Percentiles rank a stretch among this genome's conserved stretches.
Evolutionary conservation across 2,329 filamentous ascomycete genomes (phyloP).

Genomic region (Penicillium crustosum): DNA sequence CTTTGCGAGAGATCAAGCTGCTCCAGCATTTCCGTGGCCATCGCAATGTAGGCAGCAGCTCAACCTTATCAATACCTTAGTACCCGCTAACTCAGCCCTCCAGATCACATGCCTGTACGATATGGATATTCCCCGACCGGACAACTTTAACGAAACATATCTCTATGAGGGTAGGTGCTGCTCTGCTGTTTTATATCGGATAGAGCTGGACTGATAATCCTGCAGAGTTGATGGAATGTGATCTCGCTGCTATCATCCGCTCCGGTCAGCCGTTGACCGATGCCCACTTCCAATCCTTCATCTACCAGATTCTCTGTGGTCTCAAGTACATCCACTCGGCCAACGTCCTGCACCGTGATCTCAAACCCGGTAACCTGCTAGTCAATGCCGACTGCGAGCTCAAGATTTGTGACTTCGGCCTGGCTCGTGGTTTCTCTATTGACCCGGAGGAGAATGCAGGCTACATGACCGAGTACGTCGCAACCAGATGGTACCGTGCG

Average conservation of each 20-base stretch:
- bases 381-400: constrained; percentile 99
- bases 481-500: constrained; percentile 96
- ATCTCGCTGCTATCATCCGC: constrained; percentile 94
- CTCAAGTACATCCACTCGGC: constrained; percentile 99
- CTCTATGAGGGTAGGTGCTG: constrained; percentile 81
- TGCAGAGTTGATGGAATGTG: constrained; percentile 97
- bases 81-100: constrained; percentile 39
- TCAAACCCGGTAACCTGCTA: constrained; percentile 95
- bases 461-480: constrained; percentile 99
- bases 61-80: constrained; percentile 3
- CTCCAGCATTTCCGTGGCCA: constrained; percentile 95
- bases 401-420: constrained; percentile 98
- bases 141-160: constrained; percentile 99
- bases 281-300: constrained; percentile 99
- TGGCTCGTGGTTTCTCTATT: constrained; percentile 93
- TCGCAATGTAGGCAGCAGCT: constrained; percentile 65
- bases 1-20: constrained; percentile 96
- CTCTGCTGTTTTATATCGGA: not conserved
- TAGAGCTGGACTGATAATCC: constrained; percentile 11
- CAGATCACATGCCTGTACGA: constrained; percentile 99
- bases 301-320: constrained; percentile 98
- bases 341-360: constrained; percentile 92
- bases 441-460: constrained; percentile 98
- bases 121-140: constrained; percentile 97
- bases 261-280: constrained; percentile 96